Evolutionary conservation across 805 yeast species (phyloP), one percentile per base, ranked within the genome.

Genomic region (Danielia oregonensis): DNA sequence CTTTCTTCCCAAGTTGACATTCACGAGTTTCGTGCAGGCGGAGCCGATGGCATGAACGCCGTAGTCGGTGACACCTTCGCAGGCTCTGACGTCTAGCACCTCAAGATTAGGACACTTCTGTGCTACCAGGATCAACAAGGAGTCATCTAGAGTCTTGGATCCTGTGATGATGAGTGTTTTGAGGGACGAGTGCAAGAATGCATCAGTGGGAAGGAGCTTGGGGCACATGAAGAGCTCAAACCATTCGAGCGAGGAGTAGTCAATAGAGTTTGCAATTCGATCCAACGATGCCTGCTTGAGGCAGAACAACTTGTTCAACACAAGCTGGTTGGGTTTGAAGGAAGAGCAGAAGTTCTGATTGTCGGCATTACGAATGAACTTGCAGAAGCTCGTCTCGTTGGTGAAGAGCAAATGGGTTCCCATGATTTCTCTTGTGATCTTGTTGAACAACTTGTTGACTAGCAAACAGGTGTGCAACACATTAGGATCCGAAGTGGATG

Each of bases 141-240:
- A 55, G 56, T 89, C 95, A 52, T 74, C 76, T 3, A 86, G 68
- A 2, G 63, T 57, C 42, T 70, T 74, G 23, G 79, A 74, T 3
- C 96, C 96, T 0, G 96, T 89, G 4, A 89, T 61, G 1, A 78
- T 70, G 24, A 83, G 52, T 35, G 68, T 68, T 42, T 61, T 57
- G 28, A 68, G 50, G 6, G 51, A 45, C 3, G 36, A 26, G n/a
- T 36, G 37, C 30, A 65, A 55, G 18, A 68, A 48, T 11, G 55
- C 51, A 12, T 36, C 10, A 3, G 67, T 62, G 4, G 95, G 95
- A 6, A 71, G 49, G 19, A 85, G 52, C 29, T 68, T 70, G 5
- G 96, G 91, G 52, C 96, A 87, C 51, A 89, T 82, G 59, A 83
- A 86, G 48, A 87, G 68, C 55, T 88, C 95, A 19, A 88, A 63